Evolutionary conservation across 805 yeast species (phyloP).

Genomic region (Wickerhamiella slavikovae): DNA sequence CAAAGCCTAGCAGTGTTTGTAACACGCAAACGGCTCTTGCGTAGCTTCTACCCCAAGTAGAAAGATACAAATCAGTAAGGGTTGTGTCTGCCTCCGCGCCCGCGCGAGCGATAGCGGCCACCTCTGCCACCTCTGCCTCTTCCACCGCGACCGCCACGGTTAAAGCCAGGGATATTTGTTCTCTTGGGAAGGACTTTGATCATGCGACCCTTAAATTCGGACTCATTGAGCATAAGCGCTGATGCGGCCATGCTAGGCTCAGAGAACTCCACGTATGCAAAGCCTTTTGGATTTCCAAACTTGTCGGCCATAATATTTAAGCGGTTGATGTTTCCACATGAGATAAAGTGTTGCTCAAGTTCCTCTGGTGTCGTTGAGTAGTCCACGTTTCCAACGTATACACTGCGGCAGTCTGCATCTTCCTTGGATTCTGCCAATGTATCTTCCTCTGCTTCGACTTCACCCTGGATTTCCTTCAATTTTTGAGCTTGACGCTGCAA

Average conservation of each 20-base stretch:
- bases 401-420: conserved; percentile 55
- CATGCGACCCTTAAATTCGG: conserved; percentile 44
- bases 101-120: conserved; percentile 20
- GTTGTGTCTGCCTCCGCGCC: conserved; percentile 23
- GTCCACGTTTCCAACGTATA: conserved; percentile 74
- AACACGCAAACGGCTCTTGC: too few species aligned
- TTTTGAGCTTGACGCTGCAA: conserved; percentile 45
- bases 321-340: conserved; percentile 55
- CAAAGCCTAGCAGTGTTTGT: too few species aligned
- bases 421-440: conserved; percentile 28
- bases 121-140: conserved; percentile 24
- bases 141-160: conserved; percentile 30
- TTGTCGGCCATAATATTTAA: conserved; percentile 61
- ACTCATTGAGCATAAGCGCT: conserved; percentile 47
- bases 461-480: conserved; percentile 37
- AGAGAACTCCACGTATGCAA: conserved; percentile 71
- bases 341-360: conserved; percentile 48
- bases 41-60: too few species aligned
- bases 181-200: conserved; percentile 60
- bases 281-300: conserved; percentile 67
- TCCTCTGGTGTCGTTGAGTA: conserved; percentile 63
- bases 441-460: conserved; percentile 23
- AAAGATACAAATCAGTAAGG: conserved; percentile 21
- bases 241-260: conserved; percentile 39
- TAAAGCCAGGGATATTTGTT: conserved; percentile 60